Evolutionary conservation across 768 basidiomycete species (phyloP).

Genomic region (Candolleomyces efflorescens): DNA sequence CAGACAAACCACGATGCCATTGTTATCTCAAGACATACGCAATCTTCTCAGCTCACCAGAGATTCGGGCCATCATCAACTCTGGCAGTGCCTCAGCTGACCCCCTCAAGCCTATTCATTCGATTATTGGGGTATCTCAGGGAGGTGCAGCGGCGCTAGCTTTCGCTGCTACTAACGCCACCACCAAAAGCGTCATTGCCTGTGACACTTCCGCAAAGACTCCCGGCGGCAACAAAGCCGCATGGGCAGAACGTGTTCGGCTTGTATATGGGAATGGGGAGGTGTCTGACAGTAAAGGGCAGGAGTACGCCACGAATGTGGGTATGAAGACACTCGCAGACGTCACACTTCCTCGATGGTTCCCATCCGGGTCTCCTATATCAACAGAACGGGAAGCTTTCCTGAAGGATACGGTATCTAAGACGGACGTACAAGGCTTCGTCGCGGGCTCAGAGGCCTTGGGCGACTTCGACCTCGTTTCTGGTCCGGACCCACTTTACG

Average conservation of each 20-base stretch:
- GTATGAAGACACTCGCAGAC: conserved; percentile 37
- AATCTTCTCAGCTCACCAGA: conserved; percentile 23
- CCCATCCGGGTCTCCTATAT: conserved; percentile 27
- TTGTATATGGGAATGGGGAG: conserved; percentile 25
- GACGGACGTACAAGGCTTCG: conserved; percentile 41
- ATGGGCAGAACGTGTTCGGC: conserved; percentile 42
- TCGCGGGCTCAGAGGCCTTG: conserved; percentile 41
- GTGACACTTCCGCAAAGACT: conserved; percentile 43
- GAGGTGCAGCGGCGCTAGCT: conserved; percentile 46
- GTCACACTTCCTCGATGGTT: conserved; percentile 49
- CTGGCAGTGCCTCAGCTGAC: neutral
- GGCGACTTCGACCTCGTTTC: conserved; percentile 36
- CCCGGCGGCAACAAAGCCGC: conserved; percentile 42
- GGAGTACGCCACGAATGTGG: conserved; percentile 29
- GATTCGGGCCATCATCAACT: conserved; percentile 2
- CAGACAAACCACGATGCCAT: conserved; percentile 34
- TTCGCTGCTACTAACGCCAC: conserved; percentile 25
- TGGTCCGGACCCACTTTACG: conserved; percentile 1
- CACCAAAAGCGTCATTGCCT: conserved; percentile 40
- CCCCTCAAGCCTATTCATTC: conserved; percentile 35
- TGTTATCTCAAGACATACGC: conserved; percentile 42
- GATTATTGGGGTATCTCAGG: conserved; percentile 52
- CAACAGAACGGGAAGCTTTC: neutral
- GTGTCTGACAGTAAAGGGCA: conserved; percentile 12
- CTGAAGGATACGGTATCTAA: conserved; percentile 22